Percentiles rank a stretch among this genome's conserved stretches.
These are phyloP conservation scores for Chamaenerion angustifolium DNA, from an alignment of 345 rosid genomes.

Conservation along the genomic window DNA sequence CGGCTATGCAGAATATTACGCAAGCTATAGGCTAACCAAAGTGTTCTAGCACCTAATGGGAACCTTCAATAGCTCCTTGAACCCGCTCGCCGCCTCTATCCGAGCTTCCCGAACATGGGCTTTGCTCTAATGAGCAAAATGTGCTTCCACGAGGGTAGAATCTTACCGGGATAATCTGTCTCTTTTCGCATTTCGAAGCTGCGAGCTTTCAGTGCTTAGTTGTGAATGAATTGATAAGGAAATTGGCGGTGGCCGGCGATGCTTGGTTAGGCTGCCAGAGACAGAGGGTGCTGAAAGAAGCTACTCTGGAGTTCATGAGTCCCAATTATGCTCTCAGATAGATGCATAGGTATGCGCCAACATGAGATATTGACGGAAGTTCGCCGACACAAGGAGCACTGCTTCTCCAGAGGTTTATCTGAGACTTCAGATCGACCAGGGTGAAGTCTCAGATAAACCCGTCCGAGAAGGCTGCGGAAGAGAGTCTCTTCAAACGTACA, in stretches of 20 bases:
- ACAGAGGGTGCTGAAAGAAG: constrained; percentile 1
- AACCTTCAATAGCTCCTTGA: too few relatives aligned
- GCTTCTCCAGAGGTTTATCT: constrained; percentile 7
- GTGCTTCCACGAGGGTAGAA: background rate
- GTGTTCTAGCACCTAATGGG: constrained; percentile 13
- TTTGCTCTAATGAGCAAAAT: too few relatives aligned
- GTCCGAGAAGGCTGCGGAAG: too few relatives aligned
- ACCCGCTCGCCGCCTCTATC: too few relatives aligned
- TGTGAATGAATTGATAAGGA: too few relatives aligned
- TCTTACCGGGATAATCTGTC: background rate
- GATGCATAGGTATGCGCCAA: background rate
- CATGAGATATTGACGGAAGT: background rate
- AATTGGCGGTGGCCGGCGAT: too few relatives aligned
- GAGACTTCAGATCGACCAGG: constrained; percentile 11
- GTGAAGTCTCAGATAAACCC: too few relatives aligned
- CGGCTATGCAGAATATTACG: constrained; percentile 45
- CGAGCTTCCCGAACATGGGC: too few relatives aligned
- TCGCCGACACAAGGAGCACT: background rate
- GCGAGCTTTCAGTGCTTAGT: background rate
- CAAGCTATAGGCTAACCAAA: constrained; percentile 32
- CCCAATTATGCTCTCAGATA: background rate
- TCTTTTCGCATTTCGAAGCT: constrained; percentile 1
- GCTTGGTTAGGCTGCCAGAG: too few relatives aligned
- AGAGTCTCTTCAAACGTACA: too few relatives aligned
- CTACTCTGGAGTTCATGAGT: constrained; percentile 1